These are phyloP conservation scores for Agaricus blazei DNA, from an alignment of 768 basidiomycete species.

Conservation along the genomic window DNA sequence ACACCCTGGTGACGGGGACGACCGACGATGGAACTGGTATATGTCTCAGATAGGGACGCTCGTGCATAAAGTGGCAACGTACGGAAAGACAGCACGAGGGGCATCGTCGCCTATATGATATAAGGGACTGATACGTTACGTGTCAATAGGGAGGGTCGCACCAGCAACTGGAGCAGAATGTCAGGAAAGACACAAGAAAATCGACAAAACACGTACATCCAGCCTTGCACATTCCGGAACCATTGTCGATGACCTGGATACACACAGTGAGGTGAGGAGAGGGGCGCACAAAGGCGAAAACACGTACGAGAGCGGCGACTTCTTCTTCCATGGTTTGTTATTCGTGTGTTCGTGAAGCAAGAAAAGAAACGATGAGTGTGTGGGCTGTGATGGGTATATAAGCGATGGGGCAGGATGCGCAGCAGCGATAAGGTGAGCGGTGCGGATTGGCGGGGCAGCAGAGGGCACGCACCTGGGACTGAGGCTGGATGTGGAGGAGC, in stretches of 20 bases:
- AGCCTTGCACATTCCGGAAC: conserved; percentile 99
- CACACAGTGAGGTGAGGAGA: conserved; percentile 3
- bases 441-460: background rate
- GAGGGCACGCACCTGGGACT: background rate
- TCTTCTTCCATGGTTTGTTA: conserved; percentile 42
- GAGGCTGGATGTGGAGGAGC: background rate
- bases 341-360: conserved; percentile 25
- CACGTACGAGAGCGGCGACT: conserved; percentile 44
- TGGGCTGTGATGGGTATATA: conserved; percentile 12
- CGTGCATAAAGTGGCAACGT: conserved; percentile 28
- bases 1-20: conserved; percentile 93
- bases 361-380: conserved; percentile 13
- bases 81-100: conserved; percentile 94
- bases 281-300: conserved; percentile 28
- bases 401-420: conserved; percentile 6
- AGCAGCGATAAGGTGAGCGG: background rate
- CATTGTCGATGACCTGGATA: conserved; percentile 79
- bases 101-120: conserved; percentile 73
- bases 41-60: conserved; percentile 5
- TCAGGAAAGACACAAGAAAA: conserved; percentile 11
- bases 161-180: conserved; percentile 53
- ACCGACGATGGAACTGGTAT: conserved; percentile 79
- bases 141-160: conserved; percentile 22
- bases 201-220: conserved; percentile 64
- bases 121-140: conserved; percentile 13